These are phyloP conservation scores for Hygrophoropsis aurantiaca DNA, from an alignment of 768 basidiomycete species.

Conservation along the genomic window DNA sequence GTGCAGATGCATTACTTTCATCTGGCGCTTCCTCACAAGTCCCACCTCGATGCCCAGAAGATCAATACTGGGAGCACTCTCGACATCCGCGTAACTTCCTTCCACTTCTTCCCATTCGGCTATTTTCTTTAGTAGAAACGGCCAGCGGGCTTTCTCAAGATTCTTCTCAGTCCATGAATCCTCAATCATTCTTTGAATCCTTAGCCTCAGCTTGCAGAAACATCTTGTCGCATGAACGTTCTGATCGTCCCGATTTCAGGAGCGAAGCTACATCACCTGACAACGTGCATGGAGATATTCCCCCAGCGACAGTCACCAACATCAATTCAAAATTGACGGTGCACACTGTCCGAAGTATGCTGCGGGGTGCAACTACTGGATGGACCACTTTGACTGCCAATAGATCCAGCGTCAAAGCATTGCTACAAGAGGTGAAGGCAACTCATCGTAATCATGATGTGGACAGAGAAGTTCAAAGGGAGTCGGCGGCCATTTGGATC, in stretches of 20 bases:
- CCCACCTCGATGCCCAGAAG: constrained; percentile 32
- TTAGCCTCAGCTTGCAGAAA: constrained; percentile 53
- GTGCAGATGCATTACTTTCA: constrained; percentile 63
- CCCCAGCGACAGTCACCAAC: constrained; percentile 52
- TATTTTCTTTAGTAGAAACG: constrained; percentile 41
- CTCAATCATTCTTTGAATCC: constrained; percentile 43
- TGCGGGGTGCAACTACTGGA: constrained; percentile 62
- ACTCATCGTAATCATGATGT: constrained; percentile 5
- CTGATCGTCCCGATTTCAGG: no score
- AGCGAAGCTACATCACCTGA: no score
- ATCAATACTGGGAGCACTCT: constrained; percentile 62
- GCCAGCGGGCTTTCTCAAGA: constrained; percentile 1
- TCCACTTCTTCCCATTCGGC: constrained; percentile 55
- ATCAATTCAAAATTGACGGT: constrained; percentile 63
- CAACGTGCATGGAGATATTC: no score
- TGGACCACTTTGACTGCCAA: constrained; percentile 93
- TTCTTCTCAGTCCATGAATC: neutral
- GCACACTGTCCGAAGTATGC: constrained; percentile 76
- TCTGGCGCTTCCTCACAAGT: constrained; percentile 10
- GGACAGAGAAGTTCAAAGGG: constrained; percentile 1
- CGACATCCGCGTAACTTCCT: constrained; percentile 55
- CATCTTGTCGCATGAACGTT: constrained; percentile 56
- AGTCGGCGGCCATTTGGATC: constrained; percentile 60
- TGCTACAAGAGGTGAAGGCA: constrained; percentile 65
- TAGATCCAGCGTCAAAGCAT: constrained; percentile 68